Evolutionary conservation across 2,329 filamentous ascomycete species (phyloP), one percentile per base, ranked within the genome.

Genomic region (Colletotrichum orchidophilum): DNA sequence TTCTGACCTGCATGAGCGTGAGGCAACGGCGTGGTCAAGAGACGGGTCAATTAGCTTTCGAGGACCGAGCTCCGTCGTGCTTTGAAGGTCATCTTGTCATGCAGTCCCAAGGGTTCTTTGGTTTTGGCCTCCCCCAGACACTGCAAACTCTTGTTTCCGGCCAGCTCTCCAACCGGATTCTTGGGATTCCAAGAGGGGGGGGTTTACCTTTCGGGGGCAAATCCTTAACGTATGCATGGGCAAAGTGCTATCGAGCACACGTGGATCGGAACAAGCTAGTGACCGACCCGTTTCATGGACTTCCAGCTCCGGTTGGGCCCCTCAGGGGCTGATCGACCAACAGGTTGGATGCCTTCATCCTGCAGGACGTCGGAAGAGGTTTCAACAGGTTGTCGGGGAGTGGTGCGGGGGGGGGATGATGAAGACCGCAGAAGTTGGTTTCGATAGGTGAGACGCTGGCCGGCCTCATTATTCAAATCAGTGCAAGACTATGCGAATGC

Each of bases 1-100:
- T 71, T 68, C 63, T 67, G 52, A 12, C 58, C 46, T 71, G 68
- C 68, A 71, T 71, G 58, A 39, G 39, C 53, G 12, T 68, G 68
- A 71, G 68, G 68, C 68, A 63, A 63, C 64, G 64, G 63, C 53
- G 64, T 46, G 39, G 31, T 52, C 31, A 24, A 35, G 64, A 70
- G 24, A 60, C 39, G 26, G 46, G 39, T 31, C 46, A 29, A 31
- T 63, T 42, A 11, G 24, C 15, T 33, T 27, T 8, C 35, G 11
- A 53, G 42, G 61, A 42, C 58, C 58, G 39, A 63, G 58, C 53
- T 54, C 46, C 18, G 29, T 18, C 11, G 31, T 63, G 66, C 61
- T 31, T 59, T 35, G 54, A 27, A 65, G 31, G 33, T 18, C 46
- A 33, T 60, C 49, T 46, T 24, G 18, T 33, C 21, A 59, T 65